A percentile compares a stretch with the other conserved stretches of the same genome.
Evolutionary conservation across 1,139 yeast genomes (phyloP).

Genomic region (Torulaspora globosa): DNA sequence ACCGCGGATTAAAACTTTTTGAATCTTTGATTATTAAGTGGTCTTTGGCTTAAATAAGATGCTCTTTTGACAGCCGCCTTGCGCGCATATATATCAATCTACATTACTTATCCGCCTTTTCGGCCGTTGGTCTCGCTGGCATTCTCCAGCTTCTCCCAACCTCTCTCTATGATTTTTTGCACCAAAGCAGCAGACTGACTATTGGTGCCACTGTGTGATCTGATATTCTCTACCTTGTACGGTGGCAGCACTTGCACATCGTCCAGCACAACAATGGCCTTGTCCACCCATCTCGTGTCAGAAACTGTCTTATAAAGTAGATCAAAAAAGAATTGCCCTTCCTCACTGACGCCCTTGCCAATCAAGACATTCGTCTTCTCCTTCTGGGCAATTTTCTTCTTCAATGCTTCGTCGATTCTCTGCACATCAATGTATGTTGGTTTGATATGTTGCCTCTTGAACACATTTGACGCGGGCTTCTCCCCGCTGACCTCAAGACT

Average conservation of each 20-base stretch:
- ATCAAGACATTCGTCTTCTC: conserved; percentile 24
- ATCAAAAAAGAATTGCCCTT: conserved; percentile 49
- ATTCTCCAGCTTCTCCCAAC: conserved; percentile 49
- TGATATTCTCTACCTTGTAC: conserved; percentile 41
- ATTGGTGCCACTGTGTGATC: conserved; percentile 31
- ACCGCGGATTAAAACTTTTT: conserved; percentile 53
- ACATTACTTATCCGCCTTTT: conserved; percentile 53
- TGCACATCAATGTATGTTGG: conserved; percentile 29
- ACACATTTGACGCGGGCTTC: conserved; percentile 26
- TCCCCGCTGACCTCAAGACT: conserved; percentile 47
- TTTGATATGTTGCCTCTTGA: conserved; percentile 31
- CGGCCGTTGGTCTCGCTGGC: conserved; percentile 35
- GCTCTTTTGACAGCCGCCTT: not conserved
- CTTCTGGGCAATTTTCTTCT: conserved; percentile 24
- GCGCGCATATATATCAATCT: conserved; percentile 2
- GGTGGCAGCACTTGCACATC: conserved; percentile 51
- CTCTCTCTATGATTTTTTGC: conserved; percentile 51
- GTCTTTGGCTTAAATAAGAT: conserved; percentile 13
- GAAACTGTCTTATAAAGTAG: conserved; percentile 48
- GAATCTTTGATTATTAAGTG: conserved; percentile 41
- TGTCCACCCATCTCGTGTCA: conserved; percentile 47
- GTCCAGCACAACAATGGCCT: conserved; percentile 50
- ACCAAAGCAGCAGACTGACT: conserved; percentile 47
- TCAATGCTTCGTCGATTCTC: conserved; percentile 24
- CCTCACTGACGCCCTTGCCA: conserved; percentile 43